Evolutionary conservation across 768 basidiomycete species (phyloP).

Genomic region (Mycena filopes): DNA sequence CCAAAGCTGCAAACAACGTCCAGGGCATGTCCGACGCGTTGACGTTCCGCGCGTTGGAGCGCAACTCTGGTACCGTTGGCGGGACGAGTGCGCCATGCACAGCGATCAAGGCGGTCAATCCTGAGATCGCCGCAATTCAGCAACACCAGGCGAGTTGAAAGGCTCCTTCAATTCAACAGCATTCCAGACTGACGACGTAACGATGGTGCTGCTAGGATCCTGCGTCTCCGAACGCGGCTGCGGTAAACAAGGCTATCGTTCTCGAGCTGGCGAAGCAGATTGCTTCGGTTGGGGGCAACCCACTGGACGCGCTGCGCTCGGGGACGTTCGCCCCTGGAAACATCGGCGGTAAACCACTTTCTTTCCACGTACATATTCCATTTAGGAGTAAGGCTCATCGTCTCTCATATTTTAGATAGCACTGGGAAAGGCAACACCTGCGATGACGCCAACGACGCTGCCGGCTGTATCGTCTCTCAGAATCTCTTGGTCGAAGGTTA

Average conservation of each 20-base stretch:
- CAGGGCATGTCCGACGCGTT: constrained; percentile 67
- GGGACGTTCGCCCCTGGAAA: constrained; percentile 72
- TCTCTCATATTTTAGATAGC: constrained; percentile 44
- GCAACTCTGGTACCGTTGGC: constrained; percentile 69
- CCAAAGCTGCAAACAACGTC: constrained; percentile 69
- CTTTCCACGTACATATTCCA: too few species aligned
- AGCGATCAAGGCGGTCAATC: constrained; percentile 64
- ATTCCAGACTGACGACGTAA: too few species aligned
- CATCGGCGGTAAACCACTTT: constrained; percentile 38
- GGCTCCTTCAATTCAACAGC: neutral
- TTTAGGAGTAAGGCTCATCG: too few species aligned
- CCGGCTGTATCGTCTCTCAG: constrained; percentile 73
- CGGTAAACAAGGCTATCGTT: constrained; percentile 70
- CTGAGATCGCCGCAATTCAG: constrained; percentile 71
- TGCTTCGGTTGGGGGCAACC: constrained; percentile 68
- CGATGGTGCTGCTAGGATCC: constrained; percentile 67
- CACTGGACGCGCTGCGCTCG: constrained; percentile 64
- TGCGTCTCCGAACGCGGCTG: constrained; percentile 65
- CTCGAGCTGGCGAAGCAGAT: constrained; percentile 75
- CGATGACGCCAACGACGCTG: constrained; percentile 60
- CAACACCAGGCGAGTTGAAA: constrained; percentile 66
- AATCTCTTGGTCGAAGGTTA: constrained; percentile 55
- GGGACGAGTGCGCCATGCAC: constrained; percentile 58
- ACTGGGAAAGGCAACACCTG: constrained; percentile 68
- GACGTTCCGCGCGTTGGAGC: constrained; percentile 72